Conservation (phyloP, 2,329 filamentous ascomycete species). For the Chaetoscypha palmicola region DNA sequence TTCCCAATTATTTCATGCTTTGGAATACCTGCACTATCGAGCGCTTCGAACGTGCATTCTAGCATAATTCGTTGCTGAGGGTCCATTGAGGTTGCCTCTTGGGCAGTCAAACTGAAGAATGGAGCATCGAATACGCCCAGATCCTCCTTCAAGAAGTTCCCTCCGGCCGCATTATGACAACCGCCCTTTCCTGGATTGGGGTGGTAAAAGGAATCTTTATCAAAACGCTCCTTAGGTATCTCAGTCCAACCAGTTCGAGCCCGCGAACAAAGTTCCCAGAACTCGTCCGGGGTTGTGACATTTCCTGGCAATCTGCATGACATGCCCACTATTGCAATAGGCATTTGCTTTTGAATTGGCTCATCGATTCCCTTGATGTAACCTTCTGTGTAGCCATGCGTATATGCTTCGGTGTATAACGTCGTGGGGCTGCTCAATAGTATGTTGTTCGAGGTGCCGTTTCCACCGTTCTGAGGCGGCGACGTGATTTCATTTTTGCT, state of each 20-base stretch:
- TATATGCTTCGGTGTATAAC: conserved; percentile 18
- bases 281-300: conserved; percentile 31
- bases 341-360: conserved; percentile 19
- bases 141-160: conserved; percentile 20
- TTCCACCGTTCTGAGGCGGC: neutral
- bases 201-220: conserved; percentile 46
- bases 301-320: conserved; percentile 34
- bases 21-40: conserved; percentile 22
- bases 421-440: neutral
- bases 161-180: conserved; percentile 14
- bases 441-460: neutral
- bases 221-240: conserved; percentile 34
- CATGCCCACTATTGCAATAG: conserved; percentile 36
- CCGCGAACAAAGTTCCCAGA: conserved; percentile 32
- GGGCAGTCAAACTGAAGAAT: conserved; percentile 67
- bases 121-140: conserved; percentile 38
- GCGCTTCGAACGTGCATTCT: conserved; percentile 67
- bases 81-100: conserved; percentile 70
- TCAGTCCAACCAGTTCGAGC: conserved; percentile 31
- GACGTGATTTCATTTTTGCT: neutral
- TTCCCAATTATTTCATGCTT: conserved; percentile 16
- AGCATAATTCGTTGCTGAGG: conserved; percentile 71
- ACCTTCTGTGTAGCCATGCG: conserved; percentile 22
- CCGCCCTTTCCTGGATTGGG: conserved; percentile 33
- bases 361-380: conserved; percentile 16